Evolutionary conservation across 2,329 filamentous ascomycete genomes (phyloP).

Genomic region (Fusarium pseudocircinatum): DNA sequence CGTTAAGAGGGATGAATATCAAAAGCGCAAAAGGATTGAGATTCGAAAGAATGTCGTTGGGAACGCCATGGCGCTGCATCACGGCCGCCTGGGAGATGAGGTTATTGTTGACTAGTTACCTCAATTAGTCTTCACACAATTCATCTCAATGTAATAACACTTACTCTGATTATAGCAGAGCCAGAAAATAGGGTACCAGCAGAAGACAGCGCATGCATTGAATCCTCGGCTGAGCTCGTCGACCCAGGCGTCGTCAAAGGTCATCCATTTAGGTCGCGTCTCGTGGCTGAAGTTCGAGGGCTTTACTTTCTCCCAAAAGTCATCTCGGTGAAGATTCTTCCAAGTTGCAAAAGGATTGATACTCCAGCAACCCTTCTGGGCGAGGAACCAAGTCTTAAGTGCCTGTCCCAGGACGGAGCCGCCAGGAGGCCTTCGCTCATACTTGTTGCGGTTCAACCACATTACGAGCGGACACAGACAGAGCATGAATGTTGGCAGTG

Average conservation of each 20-base stretch:
- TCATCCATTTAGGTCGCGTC: constrained; percentile 74
- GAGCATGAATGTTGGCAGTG: constrained; percentile 74
- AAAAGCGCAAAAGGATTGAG: constrained; percentile 79
- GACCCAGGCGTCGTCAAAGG: constrained; percentile 82
- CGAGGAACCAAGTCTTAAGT: constrained; percentile 67
- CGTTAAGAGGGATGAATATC: constrained; percentile 77
- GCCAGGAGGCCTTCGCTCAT: constrained; percentile 66
- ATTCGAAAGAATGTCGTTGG: constrained; percentile 81
- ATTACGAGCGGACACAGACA: constrained; percentile 71
- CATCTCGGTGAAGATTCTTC: constrained; percentile 64
- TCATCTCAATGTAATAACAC: background rate
- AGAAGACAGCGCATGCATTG: constrained; percentile 73
- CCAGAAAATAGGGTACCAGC: constrained; percentile 73
- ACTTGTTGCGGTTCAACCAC: constrained; percentile 65
- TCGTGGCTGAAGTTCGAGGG: constrained; percentile 68
- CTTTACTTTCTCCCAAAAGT: constrained; percentile 75
- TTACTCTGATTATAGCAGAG: constrained; percentile 58
- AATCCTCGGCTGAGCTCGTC: constrained; percentile 77
- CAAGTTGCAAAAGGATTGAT: constrained; percentile 70
- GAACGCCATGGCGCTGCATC: constrained; percentile 74
- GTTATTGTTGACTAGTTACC: constrained; percentile 62
- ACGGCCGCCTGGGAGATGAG: constrained; percentile 70
- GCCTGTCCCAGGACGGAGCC: constrained; percentile 76
- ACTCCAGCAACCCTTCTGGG: constrained; percentile 75
- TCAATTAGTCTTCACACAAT: constrained; percentile 16